A percentile compares a stretch with the other conserved stretches of the same genome.
These are phyloP conservation scores for Boechera stricta DNA, from an alignment of 345 rosid genomes.

Conservation along the genomic window DNA sequence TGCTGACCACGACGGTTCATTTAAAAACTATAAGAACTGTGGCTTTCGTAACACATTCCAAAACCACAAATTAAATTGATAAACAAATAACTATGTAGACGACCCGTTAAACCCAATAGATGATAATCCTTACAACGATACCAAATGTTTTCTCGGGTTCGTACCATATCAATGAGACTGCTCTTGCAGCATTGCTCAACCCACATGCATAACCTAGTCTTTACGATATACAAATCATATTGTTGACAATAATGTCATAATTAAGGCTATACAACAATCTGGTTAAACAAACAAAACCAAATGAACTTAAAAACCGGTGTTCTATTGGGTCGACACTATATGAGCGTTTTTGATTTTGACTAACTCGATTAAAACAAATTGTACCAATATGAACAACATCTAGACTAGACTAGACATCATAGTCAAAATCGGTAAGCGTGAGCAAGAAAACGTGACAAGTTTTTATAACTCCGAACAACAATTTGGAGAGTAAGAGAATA, in stretches of 20 bases:
- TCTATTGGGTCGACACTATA: too few relatives aligned
- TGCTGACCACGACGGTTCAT: slow-evolving; percentile 35
- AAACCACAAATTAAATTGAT: slow-evolving; percentile 12
- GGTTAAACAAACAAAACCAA: background rate
- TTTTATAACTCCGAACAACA: too few relatives aligned
- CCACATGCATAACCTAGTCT: background rate
- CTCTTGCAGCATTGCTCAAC: slow-evolving; percentile 12
- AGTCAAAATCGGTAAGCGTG: too few relatives aligned
- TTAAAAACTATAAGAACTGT: slow-evolving; percentile 2
- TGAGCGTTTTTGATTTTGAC: too few relatives aligned
- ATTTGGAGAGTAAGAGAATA: too few relatives aligned
- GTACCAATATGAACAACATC: too few relatives aligned
- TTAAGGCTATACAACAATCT: background rate
- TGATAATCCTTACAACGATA: background rate
- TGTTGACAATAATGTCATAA: background rate
- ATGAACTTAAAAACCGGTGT: too few relatives aligned
- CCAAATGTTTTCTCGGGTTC: background rate
- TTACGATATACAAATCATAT: background rate
- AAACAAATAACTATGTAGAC: background rate
- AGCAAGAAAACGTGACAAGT: too few relatives aligned
- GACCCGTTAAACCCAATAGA: slow-evolving; percentile 6
- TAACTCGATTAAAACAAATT: too few relatives aligned
- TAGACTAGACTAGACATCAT: too few relatives aligned
- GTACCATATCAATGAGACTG: background rate
- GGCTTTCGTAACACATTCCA: slow-evolving; percentile 10